Evolutionary conservation across 2,329 filamentous ascomycete genomes (phyloP).

Genomic region (Fonsecaea pedrosoi): DNA sequence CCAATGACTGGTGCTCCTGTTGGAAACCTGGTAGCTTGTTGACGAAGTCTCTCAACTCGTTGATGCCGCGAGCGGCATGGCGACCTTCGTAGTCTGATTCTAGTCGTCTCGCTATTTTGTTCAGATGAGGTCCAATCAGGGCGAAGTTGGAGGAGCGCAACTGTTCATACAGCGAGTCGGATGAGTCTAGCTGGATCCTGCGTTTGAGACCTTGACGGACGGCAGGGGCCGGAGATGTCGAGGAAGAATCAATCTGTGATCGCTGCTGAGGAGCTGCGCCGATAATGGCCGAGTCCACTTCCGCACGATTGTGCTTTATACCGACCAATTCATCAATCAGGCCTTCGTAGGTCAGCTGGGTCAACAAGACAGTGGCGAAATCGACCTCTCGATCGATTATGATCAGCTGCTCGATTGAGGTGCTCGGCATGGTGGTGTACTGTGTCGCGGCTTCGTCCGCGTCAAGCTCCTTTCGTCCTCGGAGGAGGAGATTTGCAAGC

Average conservation of each 20-base stretch:
- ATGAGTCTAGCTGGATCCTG: slow-evolving; percentile 86
- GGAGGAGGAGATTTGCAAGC: slow-evolving; percentile 82
- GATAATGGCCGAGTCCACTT: slow-evolving; percentile 88
- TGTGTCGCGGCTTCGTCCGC: slow-evolving; percentile 66
- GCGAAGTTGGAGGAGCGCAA: slow-evolving; percentile 94
- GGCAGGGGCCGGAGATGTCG: slow-evolving; percentile 58
- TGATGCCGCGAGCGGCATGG: slow-evolving; percentile 83
- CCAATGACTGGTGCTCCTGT: slow-evolving; percentile 89
- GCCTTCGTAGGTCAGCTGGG: slow-evolving; percentile 95
- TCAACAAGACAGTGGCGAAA: slow-evolving; percentile 87
- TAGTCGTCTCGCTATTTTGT: slow-evolving; percentile 86
- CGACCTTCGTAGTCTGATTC: slow-evolving; percentile 87
- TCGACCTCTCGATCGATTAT: slow-evolving; percentile 96
- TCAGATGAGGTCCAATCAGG: slow-evolving; percentile 85
- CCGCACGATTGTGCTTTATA: slow-evolving; percentile 89
- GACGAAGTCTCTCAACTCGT: slow-evolving; percentile 95
- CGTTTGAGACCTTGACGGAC: slow-evolving; percentile 74
- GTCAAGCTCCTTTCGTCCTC: slow-evolving; percentile 90
- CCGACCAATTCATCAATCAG: slow-evolving; percentile 92
- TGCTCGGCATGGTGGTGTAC: slow-evolving; percentile 72
- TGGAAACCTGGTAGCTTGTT: slow-evolving; percentile 89
- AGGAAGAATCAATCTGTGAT: slow-evolving; percentile 62
- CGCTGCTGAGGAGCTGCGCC: slow-evolving; percentile 68
- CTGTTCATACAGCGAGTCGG: slow-evolving; percentile 85
- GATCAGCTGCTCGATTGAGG: slow-evolving; percentile 85